Percentiles rank a stretch among this genome's conserved stretches.
Conservation (phyloP, 306 rosid genomes). For the Trifolium fragiferum region DNA sequence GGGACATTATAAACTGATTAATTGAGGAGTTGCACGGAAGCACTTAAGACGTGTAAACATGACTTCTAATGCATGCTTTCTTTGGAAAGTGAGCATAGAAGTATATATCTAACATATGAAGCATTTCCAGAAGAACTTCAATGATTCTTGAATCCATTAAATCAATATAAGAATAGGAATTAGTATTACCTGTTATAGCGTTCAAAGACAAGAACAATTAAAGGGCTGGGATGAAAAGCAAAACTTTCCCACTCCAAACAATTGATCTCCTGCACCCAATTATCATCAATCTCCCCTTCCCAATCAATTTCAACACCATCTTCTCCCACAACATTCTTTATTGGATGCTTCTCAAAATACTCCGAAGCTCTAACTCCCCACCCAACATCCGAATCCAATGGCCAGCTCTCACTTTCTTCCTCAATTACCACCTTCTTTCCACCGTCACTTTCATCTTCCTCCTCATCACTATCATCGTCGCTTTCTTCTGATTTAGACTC, state of each 20-base stretch:
- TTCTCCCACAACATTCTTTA: constrained; percentile 74
- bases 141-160: background rate
- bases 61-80: background rate
- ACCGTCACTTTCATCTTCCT: constrained; percentile 40
- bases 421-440: constrained; percentile 67
- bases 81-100: background rate
- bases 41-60: background rate
- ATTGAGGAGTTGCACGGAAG: background rate
- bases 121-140: background rate
- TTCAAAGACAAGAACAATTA: constrained; percentile 86
- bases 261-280: constrained; percentile 92
- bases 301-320: constrained; percentile 86
- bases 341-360: constrained; percentile 87
- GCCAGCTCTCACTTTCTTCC: constrained; percentile 85
- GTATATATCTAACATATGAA: background rate
- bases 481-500: constrained; percentile 36
- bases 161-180: background rate
- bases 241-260: constrained; percentile 94
- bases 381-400: constrained; percentile 91
- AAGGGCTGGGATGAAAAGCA: constrained; percentile 96
- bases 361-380: constrained; percentile 94
- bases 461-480: constrained; percentile 28
- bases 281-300: constrained; percentile 95
- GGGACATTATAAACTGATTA: background rate
- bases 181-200: constrained; percentile 71